Base-by-base conservation (phyloP, 2,329 filamentous ascomycete species). In the Cladosporium austrohemisphaericum region DNA sequence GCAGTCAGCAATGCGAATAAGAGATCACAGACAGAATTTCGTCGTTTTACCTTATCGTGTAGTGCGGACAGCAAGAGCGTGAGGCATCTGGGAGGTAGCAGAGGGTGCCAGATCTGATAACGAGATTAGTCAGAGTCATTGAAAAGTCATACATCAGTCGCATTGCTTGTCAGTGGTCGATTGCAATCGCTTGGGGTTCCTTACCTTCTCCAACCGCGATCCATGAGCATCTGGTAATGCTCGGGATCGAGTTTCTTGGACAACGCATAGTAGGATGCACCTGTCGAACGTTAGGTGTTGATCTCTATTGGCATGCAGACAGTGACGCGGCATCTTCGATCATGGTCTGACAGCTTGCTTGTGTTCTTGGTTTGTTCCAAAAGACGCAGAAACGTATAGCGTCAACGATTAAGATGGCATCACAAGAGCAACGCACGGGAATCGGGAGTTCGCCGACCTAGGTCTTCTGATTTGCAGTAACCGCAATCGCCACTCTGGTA, bases 61-160 rank as follows among this genome's bases (percentile, higher is more conserved):
- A 97, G 63, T 96, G 90, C 36, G 91, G 90, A 67, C 93, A 98
- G 63, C 93, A 98, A 54, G 89, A 87, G 50, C 83, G 76, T 51
- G 78, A 78, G 60, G 88, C 83, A 66, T 93, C 85, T 11, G 88
- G 87, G 53, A 88, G 82, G 68, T 93, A 93, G 41, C 93, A 72
- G 7, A 89, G 73, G 22, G 71, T 80, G 13, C 76, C 76, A 31
- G 76, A 77, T 57, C 76, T 50, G 14, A 3, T 11, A n/a, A 13
- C 9, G n/a, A 16, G 1, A 3, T 40, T 5, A 40, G 37, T 10
- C 2, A 3, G n/a, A n/a, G n/a, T n/a, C n/a, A 14, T 9, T 10
- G 18, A 32, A 9, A 10, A 11, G 19, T 33, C 9, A 35, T 28
- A n/a, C 19, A 16, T 26, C 16, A 19, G 16, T 23, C 8, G 11